Percentiles rank a stretch among this genome's conserved stretches.
These are phyloP conservation scores for Xylaria longipes DNA, from an alignment of 495 filamentous ascomycete genomes.

Conservation along the genomic window DNA sequence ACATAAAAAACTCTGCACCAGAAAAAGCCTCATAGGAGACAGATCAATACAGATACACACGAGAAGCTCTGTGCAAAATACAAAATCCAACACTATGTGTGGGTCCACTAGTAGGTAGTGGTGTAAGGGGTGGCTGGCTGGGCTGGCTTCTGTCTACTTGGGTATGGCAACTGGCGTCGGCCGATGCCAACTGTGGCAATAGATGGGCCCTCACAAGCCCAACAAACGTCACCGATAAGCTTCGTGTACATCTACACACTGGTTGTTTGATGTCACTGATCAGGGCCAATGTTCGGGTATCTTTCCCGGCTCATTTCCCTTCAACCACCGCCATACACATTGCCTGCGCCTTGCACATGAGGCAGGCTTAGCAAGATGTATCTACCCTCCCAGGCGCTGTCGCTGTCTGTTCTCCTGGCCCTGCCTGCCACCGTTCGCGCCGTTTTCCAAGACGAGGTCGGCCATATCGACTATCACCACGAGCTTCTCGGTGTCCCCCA, in stretches of 20 bases:
- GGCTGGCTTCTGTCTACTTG: no score
- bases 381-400: conserved; percentile 33
- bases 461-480: conserved; percentile 91
- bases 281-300: conserved; percentile 15
- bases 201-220: not conserved
- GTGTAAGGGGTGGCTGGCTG: no score
- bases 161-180: not conserved
- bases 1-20: no score
- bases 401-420: conserved; percentile 43
- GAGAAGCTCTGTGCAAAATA: no score
- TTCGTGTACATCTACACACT: not conserved
- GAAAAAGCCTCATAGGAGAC: no score
- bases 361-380: conserved; percentile 33
- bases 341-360: conserved; percentile 21
- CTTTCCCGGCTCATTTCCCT: not conserved
- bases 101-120: no score
- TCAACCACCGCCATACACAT: not conserved
- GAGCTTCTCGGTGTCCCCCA: conserved; percentile 84
- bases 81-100: no score
- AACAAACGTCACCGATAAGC: conserved; percentile 20
- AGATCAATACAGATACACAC: no score
- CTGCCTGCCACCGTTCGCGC: conserved; percentile 58
- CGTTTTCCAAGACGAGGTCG: conserved; percentile 90
- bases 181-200: not conserved
- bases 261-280: conserved; percentile 18